phyloP scores from a whole-genome alignment of 2,329 filamentous ascomycete species.

The Paecilomyces sp. region DNA sequence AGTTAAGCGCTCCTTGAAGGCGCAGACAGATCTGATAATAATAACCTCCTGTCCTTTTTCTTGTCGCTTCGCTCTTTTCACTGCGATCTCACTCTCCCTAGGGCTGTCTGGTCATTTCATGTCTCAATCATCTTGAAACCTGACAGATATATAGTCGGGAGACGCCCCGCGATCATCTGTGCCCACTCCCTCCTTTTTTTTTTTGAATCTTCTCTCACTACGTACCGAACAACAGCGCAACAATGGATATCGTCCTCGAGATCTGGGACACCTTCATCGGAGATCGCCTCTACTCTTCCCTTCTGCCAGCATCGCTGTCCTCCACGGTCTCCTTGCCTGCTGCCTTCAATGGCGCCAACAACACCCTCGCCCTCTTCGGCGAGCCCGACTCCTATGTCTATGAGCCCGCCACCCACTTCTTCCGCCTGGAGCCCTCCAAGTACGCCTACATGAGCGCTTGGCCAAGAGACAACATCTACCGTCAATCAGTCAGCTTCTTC shows the following conservation, averaged over 20 bases:
- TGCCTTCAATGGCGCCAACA: slow-evolving; percentile 49
- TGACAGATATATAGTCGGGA: not conserved
- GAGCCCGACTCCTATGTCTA: slow-evolving; percentile 46
- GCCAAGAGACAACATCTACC: slow-evolving; percentile 67
- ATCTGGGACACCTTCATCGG: slow-evolving; percentile 72
- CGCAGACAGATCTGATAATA: not conserved
- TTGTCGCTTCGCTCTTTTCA: not conserved
- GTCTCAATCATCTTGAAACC: not conserved
- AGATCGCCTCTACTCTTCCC: slow-evolving; percentile 68
- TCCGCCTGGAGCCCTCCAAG: slow-evolving; percentile 62
- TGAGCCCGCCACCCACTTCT: slow-evolving; percentile 63
- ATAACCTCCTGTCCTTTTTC: not conserved
- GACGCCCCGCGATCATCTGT: too few relatives aligned
- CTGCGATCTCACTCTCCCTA: not conserved
- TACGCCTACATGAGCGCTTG: slow-evolving; percentile 74
- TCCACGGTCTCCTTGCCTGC: slow-evolving; percentile 48
- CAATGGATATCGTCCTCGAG: slow-evolving; percentile 91
- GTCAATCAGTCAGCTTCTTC: slow-evolving; percentile 70
- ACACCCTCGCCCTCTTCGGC: slow-evolving; percentile 48
- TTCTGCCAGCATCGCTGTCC: slow-evolving; percentile 55
- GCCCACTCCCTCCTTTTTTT: not conserved
- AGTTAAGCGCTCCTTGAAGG: not conserved
- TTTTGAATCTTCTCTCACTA: not conserved
- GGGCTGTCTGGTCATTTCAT: not conserved
- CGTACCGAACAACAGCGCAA: slow-evolving; percentile 15